Evolutionary conservation across 352 stramenopile genomes (phyloP).

Genomic region (Globisporangium iwayamae): DNA sequence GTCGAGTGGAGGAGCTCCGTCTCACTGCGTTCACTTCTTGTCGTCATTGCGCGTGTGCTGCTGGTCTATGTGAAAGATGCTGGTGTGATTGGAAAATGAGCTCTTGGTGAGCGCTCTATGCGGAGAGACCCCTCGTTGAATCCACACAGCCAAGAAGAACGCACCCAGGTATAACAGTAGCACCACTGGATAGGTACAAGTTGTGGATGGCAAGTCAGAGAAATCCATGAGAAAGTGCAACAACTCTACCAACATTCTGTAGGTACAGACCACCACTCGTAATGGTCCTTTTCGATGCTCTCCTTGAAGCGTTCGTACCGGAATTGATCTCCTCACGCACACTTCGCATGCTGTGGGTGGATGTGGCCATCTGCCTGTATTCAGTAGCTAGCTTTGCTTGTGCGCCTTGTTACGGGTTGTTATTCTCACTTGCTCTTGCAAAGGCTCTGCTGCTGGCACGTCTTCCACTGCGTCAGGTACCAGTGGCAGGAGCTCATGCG

Average conservation of each 20-base stretch:
- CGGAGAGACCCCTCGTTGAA: no score
- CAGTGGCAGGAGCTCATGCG: neutral
- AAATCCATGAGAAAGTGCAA: conserved; percentile 4
- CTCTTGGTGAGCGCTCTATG: no score
- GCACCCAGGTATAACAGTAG: no score
- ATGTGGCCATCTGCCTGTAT: neutral
- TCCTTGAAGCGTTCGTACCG: neutral
- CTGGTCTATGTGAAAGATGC: no score
- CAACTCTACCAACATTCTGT: neutral
- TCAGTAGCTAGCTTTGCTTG: neutral
- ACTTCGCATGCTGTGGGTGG: neutral
- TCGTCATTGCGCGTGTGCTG: no score
- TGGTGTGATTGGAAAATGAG: no score
- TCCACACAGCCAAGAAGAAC: no score
- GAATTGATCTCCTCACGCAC: neutral
- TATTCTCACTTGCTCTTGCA: neutral
- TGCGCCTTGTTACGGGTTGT: neutral
- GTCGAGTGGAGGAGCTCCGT: no score
- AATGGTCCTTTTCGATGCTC: neutral
- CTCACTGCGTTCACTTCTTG: no score
- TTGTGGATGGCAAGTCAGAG: neutral
- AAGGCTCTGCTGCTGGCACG: conserved; percentile 5
- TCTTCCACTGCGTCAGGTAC: conserved; percentile 3
- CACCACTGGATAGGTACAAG: neutral
- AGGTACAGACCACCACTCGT: neutral